Evolutionary conservation across 2,329 filamentous ascomycete species (phyloP).

Genomic region (Dendrostoma leiphaemia): DNA sequence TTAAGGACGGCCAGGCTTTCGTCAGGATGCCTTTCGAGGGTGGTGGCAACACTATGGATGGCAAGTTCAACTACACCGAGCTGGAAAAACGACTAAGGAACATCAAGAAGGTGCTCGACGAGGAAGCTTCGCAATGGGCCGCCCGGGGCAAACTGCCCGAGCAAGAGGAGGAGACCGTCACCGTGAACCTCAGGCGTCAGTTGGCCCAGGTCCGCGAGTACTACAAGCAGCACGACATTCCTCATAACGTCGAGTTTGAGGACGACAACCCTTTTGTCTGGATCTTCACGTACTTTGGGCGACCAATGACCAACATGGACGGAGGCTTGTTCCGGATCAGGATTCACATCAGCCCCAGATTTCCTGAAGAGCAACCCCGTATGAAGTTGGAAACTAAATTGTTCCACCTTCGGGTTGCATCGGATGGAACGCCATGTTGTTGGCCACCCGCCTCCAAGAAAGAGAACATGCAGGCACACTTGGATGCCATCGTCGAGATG

Average conservation of each 20-base stretch:
- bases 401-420: conserved; percentile 84
- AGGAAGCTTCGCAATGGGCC: conserved; percentile 72
- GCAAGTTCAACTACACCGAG: conserved; percentile 76
- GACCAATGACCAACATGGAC: conserved; percentile 89
- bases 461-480: conserved; percentile 79
- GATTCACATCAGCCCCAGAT: conserved; percentile 76
- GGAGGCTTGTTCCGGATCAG: conserved; percentile 84
- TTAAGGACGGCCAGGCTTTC: conserved; percentile 65
- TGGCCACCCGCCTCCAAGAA: conserved; percentile 56
- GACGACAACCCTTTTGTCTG: conserved; percentile 87
- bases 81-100: conserved; percentile 66
- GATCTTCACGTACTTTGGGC: conserved; percentile 84
- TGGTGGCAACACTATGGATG: conserved; percentile 75
- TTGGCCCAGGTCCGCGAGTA: conserved; percentile 77
- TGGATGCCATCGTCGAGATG: conserved; percentile 76
- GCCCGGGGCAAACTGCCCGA: conserved; percentile 60
- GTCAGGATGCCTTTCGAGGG: conserved; percentile 86
- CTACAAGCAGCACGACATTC: conserved; percentile 68
- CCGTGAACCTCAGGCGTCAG: conserved; percentile 79
- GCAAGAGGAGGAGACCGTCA: conserved; percentile 68
- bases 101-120: conserved; percentile 69
- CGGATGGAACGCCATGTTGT: conserved; percentile 82
- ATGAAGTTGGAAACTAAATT: conserved; percentile 77
- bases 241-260: conserved; percentile 73
- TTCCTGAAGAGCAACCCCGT: conserved; percentile 85